Evolutionary conservation across 2,329 filamentous ascomycete genomes (phyloP), one percentile per base, ranked within the genome.

Genomic region (Cladosporium sp.): DNA sequence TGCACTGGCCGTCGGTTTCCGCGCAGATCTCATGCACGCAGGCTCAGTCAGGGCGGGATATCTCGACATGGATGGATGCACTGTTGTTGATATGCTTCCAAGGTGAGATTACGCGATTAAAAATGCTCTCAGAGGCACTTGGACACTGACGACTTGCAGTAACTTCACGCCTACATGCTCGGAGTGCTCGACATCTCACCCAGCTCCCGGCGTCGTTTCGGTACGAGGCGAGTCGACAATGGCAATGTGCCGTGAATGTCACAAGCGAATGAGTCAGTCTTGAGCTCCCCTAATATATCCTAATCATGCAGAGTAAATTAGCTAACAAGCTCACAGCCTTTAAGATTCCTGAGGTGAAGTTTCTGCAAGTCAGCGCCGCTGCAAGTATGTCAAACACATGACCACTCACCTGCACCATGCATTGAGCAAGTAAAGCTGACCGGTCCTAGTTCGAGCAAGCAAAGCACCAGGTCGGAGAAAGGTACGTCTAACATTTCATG

Each of bases 131-230:
- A 28, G 12, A 29, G n/a, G n/a, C n/a, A n/a, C n/a, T n/a, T n/a
- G 50, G 50, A 56, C 33, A n/a, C 14, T 14, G 29, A 52, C 29
- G 29, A 37, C 50, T 26, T 55, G 56, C 63, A 93, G 90, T 77
- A 88, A 87, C 49, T 94, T 96, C 79, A 80, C 91, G 33, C 92
- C 92, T 18, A 93, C 90, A 0, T 96, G 92, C 76, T 84, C 86
- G 1, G 84, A 86, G 72, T 96, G 92, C 78, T 95, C 91, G 33
- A 90, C 88, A 0, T 72, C 86, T 1, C 86, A 88, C 68, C 84
- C 85, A 4, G 74, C 77, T 10, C 83, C 84, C 21, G 91, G 90
- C 0, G 83, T 95, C 37, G 83, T 89, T 18, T 88, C 90, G 5
- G 90, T 94, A 6, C 84, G 89, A 29, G 91, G 91, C 55, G 91